phyloP scores from a whole-genome alignment of 306 rosid genomes.

The Sindora glabra region DNA sequence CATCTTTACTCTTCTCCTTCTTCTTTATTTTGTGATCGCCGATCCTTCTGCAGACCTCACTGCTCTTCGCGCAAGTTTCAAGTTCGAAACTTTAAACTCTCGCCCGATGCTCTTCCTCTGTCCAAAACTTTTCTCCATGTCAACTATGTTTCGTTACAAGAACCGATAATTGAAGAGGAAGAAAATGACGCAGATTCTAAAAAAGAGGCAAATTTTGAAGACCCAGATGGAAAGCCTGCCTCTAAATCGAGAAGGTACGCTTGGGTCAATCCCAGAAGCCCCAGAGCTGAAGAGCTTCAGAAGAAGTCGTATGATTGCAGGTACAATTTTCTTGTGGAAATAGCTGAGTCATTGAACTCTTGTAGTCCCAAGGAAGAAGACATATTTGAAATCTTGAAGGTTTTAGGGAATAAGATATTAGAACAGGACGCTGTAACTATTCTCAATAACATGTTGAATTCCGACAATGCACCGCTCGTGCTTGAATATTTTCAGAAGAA shows the following conservation, averaged over 20 bases:
- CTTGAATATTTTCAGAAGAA: conserved; percentile 39
- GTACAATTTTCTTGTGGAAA: conserved; percentile 41
- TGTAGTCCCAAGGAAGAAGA: conserved; percentile 34
- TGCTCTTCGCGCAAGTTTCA: conserved; percentile 19
- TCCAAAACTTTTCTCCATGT: conserved; percentile 36
- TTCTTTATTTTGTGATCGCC: conserved; percentile 44
- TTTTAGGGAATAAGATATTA: conserved; percentile 28
- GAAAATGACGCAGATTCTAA: conserved; percentile 9
- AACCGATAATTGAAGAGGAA: conserved; percentile 26
- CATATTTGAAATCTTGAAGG: conserved; percentile 32
- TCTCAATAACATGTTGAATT: conserved; percentile 47
- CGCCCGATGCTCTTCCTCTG: conserved; percentile 13
- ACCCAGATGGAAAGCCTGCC: conserved; percentile 30
- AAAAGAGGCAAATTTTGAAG: neutral
- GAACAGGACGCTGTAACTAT: conserved; percentile 51
- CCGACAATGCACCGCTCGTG: conserved; percentile 45
- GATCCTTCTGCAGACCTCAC: conserved; percentile 17
- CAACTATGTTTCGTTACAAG: conserved; percentile 54
- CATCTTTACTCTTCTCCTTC: conserved; percentile 55
- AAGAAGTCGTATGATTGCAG: conserved; percentile 49
- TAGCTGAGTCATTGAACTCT: conserved; percentile 51
- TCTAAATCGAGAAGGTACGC: conserved; percentile 38
- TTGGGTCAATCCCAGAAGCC: conserved; percentile 91
- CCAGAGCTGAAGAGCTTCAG: conserved; percentile 66
- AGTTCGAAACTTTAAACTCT: conserved; percentile 9